These are phyloP conservation scores for Elasticomyces elasticus DNA, from an alignment of 495 filamentous ascomycete species.

Conservation along the genomic window DNA sequence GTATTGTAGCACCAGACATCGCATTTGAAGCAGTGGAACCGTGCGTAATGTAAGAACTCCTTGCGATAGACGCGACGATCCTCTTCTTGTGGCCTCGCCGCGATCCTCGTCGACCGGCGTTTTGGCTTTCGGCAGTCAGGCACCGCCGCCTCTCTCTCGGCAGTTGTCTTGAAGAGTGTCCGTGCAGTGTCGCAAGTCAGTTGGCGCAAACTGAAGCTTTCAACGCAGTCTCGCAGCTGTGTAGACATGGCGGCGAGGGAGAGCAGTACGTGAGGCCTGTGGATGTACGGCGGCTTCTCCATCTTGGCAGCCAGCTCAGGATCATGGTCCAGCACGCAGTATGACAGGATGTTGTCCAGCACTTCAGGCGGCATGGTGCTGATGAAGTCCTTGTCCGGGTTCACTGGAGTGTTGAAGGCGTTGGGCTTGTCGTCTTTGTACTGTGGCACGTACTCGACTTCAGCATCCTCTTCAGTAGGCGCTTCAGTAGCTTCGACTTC, in stretches of 20 bases:
- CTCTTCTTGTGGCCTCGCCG: neutral
- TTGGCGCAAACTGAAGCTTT: constrained; percentile 3
- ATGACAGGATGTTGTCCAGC: constrained; percentile 3
- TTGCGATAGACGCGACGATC: constrained; percentile 1
- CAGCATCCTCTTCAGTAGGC: neutral
- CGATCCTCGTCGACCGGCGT: constrained; percentile 1
- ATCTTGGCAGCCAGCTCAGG: constrained; percentile 1
- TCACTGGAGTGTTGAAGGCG: neutral
- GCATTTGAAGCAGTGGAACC: neutral
- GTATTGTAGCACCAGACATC: neutral
- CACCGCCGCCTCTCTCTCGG: neutral
- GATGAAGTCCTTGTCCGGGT: constrained; percentile 10
- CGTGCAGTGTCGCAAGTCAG: neutral
- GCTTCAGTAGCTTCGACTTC: too few relatives aligned
- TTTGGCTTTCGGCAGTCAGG: neutral
- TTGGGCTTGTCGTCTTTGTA: constrained; percentile 7
- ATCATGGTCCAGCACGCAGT: constrained; percentile 3
- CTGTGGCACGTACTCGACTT: neutral
- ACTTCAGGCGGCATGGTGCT: constrained; percentile 4
- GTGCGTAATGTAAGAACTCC: neutral
- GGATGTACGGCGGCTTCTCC: neutral
- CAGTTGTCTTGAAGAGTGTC: neutral
- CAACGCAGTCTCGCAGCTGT: neutral
- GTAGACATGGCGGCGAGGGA: constrained; percentile 7
- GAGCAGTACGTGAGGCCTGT: constrained; percentile 6